These are phyloP conservation scores for Trichoderma koningiopsis DNA, from an alignment of 2,329 filamentous ascomycete genomes.

Conservation along the genomic window DNA sequence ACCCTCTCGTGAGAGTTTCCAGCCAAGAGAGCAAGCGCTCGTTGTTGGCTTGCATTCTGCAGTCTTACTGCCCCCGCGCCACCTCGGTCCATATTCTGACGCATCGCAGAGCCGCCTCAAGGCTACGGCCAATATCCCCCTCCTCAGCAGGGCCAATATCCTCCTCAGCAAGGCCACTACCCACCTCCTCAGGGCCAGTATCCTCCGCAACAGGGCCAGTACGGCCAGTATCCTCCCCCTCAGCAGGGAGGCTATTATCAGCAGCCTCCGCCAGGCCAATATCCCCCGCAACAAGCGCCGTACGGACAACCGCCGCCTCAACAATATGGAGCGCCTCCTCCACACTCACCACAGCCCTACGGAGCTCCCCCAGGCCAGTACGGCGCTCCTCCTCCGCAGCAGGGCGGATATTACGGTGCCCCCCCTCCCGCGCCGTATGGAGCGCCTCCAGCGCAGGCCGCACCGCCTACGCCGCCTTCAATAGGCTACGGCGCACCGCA, in stretches of 20 bases:
- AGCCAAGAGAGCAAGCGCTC: background rate
- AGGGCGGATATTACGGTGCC: slow-evolving; percentile 41
- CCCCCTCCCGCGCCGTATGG: slow-evolving; percentile 41
- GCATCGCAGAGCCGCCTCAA: slow-evolving; percentile 38
- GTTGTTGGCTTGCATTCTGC: background rate
- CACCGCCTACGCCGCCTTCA: slow-evolving; percentile 67
- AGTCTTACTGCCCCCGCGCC: background rate
- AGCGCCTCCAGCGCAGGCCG: slow-evolving; percentile 51
- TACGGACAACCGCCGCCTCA: slow-evolving; percentile 31
- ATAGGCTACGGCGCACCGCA: slow-evolving; percentile 75
- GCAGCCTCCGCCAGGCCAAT: slow-evolving; percentile 33
- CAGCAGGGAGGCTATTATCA: slow-evolving; percentile 36
- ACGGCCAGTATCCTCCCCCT: slow-evolving; percentile 36
- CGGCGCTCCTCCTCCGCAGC: slow-evolving; percentile 37
- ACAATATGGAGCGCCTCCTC: slow-evolving; percentile 39
- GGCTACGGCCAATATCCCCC: slow-evolving; percentile 45
- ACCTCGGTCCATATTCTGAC: slow-evolving; percentile 27
- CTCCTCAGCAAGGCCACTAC: slow-evolving; percentile 39
- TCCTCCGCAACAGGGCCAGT: slow-evolving; percentile 29
- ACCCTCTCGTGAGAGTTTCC: background rate
- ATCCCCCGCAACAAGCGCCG: slow-evolving; percentile 32
- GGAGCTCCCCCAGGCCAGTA: slow-evolving; percentile 33
- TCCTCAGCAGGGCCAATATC: slow-evolving; percentile 39
- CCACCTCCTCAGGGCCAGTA: slow-evolving; percentile 37
- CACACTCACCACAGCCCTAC: slow-evolving; percentile 30